Evolutionary conservation across 208 protist genomes (phyloP).

Genomic region (Leishmania tarentolae): DNA sequence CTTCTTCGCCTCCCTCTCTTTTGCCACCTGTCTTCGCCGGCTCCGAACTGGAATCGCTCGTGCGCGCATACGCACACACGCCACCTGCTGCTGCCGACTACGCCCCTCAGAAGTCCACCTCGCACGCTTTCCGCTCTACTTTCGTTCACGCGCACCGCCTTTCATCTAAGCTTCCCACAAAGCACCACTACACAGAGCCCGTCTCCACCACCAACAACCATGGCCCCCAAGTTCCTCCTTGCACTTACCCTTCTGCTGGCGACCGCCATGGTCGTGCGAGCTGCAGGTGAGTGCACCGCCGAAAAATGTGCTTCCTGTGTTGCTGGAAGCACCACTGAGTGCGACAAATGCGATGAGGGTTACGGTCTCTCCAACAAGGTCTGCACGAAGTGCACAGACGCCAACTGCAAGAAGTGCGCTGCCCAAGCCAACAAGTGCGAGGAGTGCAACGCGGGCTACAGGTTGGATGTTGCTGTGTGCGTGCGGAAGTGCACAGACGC

Average conservation of each 20-base stretch:
- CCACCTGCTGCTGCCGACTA: background rate
- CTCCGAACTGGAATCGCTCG: background rate
- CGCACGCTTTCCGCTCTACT: background rate
- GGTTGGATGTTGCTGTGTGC: no score
- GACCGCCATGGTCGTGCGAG: background rate
- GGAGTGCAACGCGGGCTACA: no score
- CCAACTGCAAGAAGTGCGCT: no score
- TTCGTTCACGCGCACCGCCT: background rate
- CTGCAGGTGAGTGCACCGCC: background rate
- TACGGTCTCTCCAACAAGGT: background rate
- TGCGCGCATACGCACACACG: background rate
- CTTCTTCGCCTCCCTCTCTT: background rate
- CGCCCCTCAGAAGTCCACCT: background rate
- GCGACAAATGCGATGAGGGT: background rate
- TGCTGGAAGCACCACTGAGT: background rate
- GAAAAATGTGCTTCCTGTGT: background rate
- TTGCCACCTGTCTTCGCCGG: background rate
- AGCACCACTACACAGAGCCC: background rate
- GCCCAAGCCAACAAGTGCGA: no score
- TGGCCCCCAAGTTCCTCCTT: constrained; percentile 4
- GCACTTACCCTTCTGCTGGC: constrained; percentile 7
- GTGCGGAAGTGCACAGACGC: no score
- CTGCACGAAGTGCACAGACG: background rate
- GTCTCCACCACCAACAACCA: background rate
- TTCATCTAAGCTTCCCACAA: background rate